Percentiles rank a stretch among this genome's conserved stretches.
These are phyloP conservation scores for Nicotiana rustica DNA, from an alignment of 305 asterid genomes.

Conservation along the genomic window DNA sequence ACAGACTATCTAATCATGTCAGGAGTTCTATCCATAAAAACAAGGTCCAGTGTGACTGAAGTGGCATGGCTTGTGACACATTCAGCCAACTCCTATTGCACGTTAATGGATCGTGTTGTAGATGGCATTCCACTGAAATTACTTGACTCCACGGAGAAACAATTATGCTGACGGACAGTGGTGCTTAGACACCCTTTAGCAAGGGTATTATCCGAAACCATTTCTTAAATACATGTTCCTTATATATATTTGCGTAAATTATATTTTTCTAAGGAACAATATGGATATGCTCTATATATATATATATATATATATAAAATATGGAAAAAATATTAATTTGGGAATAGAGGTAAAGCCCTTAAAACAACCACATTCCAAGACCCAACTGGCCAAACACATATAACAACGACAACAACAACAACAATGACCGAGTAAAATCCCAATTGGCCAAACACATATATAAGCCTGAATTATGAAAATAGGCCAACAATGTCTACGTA, in stretches of 20 bases:
- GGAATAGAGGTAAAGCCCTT: neutral
- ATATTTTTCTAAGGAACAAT: neutral
- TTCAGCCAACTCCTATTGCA: neutral
- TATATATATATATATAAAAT: no score
- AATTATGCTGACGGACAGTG: neutral
- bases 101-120: neutral
- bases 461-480: neutral
- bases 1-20: neutral
- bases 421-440: no score
- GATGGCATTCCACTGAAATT: neutral
- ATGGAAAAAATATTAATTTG: neutral
- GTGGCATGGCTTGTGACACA: neutral
- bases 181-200: neutral
- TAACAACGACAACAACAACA: no score
- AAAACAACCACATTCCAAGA: neutral
- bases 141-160: neutral
- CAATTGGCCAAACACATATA: neutral
- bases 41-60: neutral
- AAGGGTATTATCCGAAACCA: neutral
- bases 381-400: neutral
- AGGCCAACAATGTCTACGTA: neutral
- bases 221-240: neutral
- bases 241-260: neutral
- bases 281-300: no score
- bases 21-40: neutral